Percentiles rank a stretch among this genome's conserved stretches.
Evolutionary conservation across 1,284 basidiomycete genomes (phyloP).

Genomic region (Marasmius fiardii): DNA sequence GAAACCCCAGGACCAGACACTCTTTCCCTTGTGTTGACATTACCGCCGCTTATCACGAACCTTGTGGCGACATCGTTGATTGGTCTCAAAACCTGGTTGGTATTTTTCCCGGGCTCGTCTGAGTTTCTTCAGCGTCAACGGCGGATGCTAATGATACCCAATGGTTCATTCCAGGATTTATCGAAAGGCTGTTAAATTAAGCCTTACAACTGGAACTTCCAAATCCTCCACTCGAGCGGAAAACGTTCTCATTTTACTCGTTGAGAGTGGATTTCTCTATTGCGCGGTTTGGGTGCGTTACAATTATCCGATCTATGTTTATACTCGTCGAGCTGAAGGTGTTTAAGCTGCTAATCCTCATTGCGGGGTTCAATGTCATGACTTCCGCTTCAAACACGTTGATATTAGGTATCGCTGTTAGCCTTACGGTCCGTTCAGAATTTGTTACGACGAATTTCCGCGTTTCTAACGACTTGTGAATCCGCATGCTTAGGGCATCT

Average conservation of each 20-base stretch:
- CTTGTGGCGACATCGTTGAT: slow-evolving; percentile 5
- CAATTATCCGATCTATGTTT: not conserved
- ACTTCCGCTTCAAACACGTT: slow-evolving; percentile 3
- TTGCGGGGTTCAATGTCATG: slow-evolving; percentile 12
- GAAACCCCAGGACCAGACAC: slow-evolving; percentile 4
- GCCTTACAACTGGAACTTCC: slow-evolving; percentile 3
- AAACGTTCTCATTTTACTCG: slow-evolving; percentile 6
- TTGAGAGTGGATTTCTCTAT: slow-evolving; percentile 9
- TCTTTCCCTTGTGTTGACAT: slow-evolving; percentile 9
- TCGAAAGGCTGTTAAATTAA: slow-evolving; percentile 5
- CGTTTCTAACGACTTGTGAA: not conserved
- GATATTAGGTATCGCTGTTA: slow-evolving; percentile 8
- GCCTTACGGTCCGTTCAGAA: slow-evolving; percentile 7
- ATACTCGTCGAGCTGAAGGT: not conserved
- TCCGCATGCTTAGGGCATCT: slow-evolving; percentile 6
- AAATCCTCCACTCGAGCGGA: not conserved
- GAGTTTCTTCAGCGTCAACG: not conserved
- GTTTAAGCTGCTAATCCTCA: slow-evolving; percentile 6
- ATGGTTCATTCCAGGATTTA: not conserved
- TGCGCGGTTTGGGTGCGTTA: slow-evolving; percentile 10
- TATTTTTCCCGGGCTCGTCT: not conserved
- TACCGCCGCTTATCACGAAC: slow-evolving; percentile 10
- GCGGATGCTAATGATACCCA: not conserved
- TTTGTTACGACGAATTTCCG: not conserved
- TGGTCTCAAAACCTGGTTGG: slow-evolving; percentile 4